Base-by-base conservation (phyloP, 176 grass and related monocot species). In the Saccharum spontaneum region DNA sequence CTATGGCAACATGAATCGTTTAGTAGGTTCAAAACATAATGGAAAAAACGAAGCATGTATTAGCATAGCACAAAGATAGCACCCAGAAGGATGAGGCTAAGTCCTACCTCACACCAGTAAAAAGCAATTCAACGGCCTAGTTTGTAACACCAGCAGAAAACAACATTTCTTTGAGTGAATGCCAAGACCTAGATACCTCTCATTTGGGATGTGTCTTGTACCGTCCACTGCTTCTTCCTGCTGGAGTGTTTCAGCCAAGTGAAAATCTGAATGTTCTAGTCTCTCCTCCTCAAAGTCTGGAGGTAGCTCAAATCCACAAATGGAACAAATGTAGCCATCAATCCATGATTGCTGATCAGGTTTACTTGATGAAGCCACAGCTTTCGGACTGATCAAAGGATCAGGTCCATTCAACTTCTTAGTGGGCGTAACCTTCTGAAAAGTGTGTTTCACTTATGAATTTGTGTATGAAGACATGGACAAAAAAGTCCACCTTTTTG, bases 281-380 rank as follows among this genome's bases (percentile, higher is more conserved):
- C 96, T 95, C 78, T 98, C 96, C 74, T 93, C 87, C 69, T 92
- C 86, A 65, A 98, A 98, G 8, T 87, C 87, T 23, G 64, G 74
- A 74, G 93, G 96, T 38, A 98, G 80, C 69, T 98, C 96, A 86
- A 95, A 90, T 54, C 89, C 80, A 79, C 93, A 98, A 80, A 79
- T 31, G 30, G 93, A 98, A 74, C 96, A 98, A 70, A 97, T 95
- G 34, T 95, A 98, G 31, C 70, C 91, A 48, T 94, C 80, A 75
- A 90, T 38, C 96, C 96, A 98, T 75, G 43, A 88, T 60, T 81
- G 78, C 23, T 83, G 41, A 57, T 45, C 34, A 80, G 57, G 73
- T 89, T 89, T 83, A 70, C 45, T 63, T 28, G 48, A 82, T 34
- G 84, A 81, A 73, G 80, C 65, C 14, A 26, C 17, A 81, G 71